Percentiles rank a stretch among this genome's conserved stretches.
Evolutionary conservation across 805 yeast genomes (phyloP).

Genomic region (Suhomyces canberraensis): DNA sequence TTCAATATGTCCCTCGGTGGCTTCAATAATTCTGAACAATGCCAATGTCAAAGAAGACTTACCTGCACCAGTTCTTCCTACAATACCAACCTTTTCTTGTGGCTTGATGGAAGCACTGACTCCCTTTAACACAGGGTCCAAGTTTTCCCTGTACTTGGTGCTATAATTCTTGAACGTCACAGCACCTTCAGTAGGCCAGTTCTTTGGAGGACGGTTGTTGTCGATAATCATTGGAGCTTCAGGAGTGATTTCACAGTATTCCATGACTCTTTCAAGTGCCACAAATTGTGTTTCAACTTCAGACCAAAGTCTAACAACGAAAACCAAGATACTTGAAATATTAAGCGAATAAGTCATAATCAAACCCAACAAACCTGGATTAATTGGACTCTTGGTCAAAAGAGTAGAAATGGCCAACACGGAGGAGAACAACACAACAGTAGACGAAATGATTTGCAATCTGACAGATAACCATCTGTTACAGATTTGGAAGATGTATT

Average conservation of each 20-base stretch:
- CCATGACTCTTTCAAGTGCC: constrained; percentile 65
- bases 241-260: constrained; percentile 47
- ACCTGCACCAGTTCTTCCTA: constrained; percentile 78
- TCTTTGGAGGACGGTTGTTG: constrained; percentile 32
- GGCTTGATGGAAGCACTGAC: constrained; percentile 63
- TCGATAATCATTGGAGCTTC: constrained; percentile 46
- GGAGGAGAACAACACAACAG: constrained; percentile 52
- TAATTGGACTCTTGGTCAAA: constrained; percentile 39
- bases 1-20: constrained; percentile 61
- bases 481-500: constrained; percentile 35
- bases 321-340: constrained; percentile 50
- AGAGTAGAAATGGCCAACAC: constrained; percentile 42
- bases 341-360: constrained; percentile 61
- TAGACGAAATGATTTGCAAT: constrained; percentile 57
- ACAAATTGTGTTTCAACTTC: constrained; percentile 63
- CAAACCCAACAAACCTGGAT: constrained; percentile 62
- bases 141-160: constrained; percentile 78
- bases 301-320: constrained; percentile 58
- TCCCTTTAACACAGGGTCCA: constrained; percentile 74
- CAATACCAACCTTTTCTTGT: constrained; percentile 88
- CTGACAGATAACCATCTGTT: constrained; percentile 68
- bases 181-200: constrained; percentile 75
- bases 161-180: constrained; percentile 69
- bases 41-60: constrained; percentile 84
- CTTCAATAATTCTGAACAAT: constrained; percentile 79